Evolutionary conservation across 2,329 filamentous ascomycete species (phyloP), one percentile per base, ranked within the genome.

Genomic region (Phialophora expanda): DNA sequence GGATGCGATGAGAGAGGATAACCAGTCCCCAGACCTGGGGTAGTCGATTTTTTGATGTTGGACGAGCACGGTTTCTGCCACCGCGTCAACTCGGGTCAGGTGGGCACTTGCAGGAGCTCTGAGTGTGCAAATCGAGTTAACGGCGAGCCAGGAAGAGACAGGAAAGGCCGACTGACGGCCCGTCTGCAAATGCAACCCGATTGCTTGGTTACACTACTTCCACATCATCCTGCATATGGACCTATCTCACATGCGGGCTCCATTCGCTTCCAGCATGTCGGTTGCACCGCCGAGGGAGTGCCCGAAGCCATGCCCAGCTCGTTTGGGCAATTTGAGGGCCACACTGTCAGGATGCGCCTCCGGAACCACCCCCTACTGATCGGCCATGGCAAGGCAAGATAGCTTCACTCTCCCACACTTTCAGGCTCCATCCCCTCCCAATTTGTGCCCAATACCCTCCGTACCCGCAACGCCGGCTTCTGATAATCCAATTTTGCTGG

Each of bases 171-270:
- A 32, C 26, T 53, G 63, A 32, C 66, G 66, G 66, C 55, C 66
- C 62, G 66, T 56, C 56, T 24, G 62, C 34, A 59, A 28, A 65
- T 46, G 62, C 62, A 44, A 56, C 65, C 64, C 67, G 67, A 69
- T 66, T 69, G 61, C 57, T 38, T 50, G 62, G 51, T 59, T 54
- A 58, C 48, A n/a, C 48, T 51, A 8, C 46, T 54, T 26, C 30
- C 38, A 51, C 32, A 38, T 56, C 62, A 55, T 44, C 48, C 61
- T 64, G 66, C 62, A 58, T 58, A 34, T 38, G 61, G 30, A 20
- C 32, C 30, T 28, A 41, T 59, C 63, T 20, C 34, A 5, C 30
- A 44, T 54, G 50, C 57, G 22, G 28, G 22, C 46, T 55, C 54
- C 44, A 58, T 65, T 67, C 65, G 65, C 65, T 67, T 62, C 65